A percentile compares a stretch with the other conserved stretches of the same genome.
Conservation (phyloP, 2,329 filamentous ascomycete genomes). For the Chrysoporthe austroafricana region DNA sequence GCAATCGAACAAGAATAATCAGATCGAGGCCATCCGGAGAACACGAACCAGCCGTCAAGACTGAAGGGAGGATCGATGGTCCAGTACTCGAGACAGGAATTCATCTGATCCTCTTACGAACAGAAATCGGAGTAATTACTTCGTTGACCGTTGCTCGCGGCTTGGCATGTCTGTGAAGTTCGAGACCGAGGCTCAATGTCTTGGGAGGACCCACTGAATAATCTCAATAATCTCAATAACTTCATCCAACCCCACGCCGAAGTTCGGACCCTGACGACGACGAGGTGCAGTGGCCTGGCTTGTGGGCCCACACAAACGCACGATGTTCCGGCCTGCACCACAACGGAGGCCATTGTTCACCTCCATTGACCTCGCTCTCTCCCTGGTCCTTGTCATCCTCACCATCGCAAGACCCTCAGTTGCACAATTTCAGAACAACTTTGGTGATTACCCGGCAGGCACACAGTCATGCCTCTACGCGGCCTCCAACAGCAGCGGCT, state of each 20-base stretch:
- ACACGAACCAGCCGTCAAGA: neutral
- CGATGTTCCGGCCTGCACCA: neutral
- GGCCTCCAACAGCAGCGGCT: slow-evolving; percentile 45
- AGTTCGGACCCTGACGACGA: neutral
- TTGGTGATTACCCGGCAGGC: slow-evolving; percentile 46
- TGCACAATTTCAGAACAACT: slow-evolving; percentile 43
- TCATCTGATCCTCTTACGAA: neutral
- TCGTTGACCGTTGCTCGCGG: neutral
- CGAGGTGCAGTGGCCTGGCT: neutral
- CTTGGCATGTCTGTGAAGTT: neutral
- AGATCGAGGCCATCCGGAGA: neutral
- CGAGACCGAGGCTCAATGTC: neutral
- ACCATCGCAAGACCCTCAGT: slow-evolving; percentile 29
- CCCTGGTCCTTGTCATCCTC: slow-evolving; percentile 37
- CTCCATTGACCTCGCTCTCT: slow-evolving; percentile 25
- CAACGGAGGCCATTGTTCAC: slow-evolving; percentile 4
- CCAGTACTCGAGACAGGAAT: neutral
- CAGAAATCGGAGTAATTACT: neutral
- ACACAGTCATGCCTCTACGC: slow-evolving; percentile 49
- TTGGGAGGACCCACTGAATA: slow-evolving; percentile 3
- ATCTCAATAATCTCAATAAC: slow-evolving; percentile 17
- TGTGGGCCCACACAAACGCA: neutral
- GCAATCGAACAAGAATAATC: neutral
- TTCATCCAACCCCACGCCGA: slow-evolving; percentile 1
- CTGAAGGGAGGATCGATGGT: no score